phyloP scores from a whole-genome alignment of 2,329 filamentous ascomycete species.

The Pestalotiopsis sp. region DNA sequence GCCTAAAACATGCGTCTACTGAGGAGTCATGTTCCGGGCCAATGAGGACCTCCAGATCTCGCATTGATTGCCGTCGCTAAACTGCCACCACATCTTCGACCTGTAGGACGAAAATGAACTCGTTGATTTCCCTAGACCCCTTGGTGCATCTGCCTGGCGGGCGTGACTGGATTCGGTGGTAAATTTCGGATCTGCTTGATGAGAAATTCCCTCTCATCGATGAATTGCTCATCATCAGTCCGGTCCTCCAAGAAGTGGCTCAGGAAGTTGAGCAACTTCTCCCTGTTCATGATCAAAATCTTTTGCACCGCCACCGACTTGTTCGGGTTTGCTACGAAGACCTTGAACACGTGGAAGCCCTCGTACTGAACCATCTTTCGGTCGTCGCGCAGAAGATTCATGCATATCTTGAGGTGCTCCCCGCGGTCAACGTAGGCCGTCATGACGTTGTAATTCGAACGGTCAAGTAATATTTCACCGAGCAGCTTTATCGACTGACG shows the following conservation, averaged over 20 bases:
- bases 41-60: not conserved
- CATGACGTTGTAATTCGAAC: slow-evolving; percentile 98
- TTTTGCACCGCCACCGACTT: slow-evolving; percentile 96
- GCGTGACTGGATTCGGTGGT: slow-evolving; percentile 59
- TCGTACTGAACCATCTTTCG: slow-evolving; percentile 99
- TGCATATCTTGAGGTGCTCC: slow-evolving; percentile 96
- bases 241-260: slow-evolving; percentile 92
- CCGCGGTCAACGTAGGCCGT: slow-evolving; percentile 93
- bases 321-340: slow-evolving; percentile 98
- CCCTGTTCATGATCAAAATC: slow-evolving; percentile 94
- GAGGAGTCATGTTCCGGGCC: not conserved
- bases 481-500: slow-evolving; percentile 96
- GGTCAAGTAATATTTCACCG: slow-evolving; percentile 90
- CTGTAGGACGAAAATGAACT: not conserved
- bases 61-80: not conserved
- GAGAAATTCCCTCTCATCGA: slow-evolving; percentile 95
- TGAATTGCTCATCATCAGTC: slow-evolving; percentile 97
- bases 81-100: not conserved
- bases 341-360: slow-evolving; percentile 99
- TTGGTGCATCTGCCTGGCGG: slow-evolving; percentile 42
- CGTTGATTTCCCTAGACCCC: slow-evolving; percentile 20
- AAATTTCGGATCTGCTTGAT: slow-evolving; percentile 88
- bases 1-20: not conserved
- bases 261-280: slow-evolving; percentile 85
- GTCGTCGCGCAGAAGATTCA: slow-evolving; percentile 95